Percentiles rank a stretch among this genome's conserved stretches.
Conservation (phyloP, 1,284 basidiomycete species). For the Ceratobasidium sp. region DNA sequence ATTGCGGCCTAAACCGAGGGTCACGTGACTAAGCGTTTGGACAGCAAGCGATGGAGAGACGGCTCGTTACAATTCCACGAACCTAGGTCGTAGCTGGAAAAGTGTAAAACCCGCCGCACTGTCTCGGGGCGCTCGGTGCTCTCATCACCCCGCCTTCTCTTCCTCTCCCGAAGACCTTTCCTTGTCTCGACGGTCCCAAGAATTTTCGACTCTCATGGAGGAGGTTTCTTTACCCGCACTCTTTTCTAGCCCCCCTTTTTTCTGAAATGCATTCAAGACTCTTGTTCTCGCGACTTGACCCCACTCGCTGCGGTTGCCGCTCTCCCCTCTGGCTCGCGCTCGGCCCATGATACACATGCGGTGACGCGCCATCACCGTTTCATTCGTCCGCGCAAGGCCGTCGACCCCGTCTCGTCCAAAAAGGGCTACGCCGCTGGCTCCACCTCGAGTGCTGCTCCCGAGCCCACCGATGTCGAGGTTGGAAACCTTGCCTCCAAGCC, state of each 20-base stretch:
- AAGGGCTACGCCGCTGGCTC: slow-evolving; percentile 29
- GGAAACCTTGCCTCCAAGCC: slow-evolving; percentile 20
- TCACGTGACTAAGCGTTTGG: too few species aligned
- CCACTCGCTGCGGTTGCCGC: slow-evolving; percentile 37
- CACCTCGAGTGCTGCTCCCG: too few species aligned
- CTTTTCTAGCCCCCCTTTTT: slow-evolving; percentile 1
- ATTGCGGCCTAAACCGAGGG: too few species aligned
- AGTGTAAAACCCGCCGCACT: slow-evolving; percentile 13
- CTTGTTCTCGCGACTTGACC: slow-evolving; percentile 32
- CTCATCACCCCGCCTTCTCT: not conserved
- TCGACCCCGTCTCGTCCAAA: not conserved
- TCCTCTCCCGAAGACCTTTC: not conserved
- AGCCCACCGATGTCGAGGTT: slow-evolving; percentile 8
- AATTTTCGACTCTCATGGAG: not conserved
- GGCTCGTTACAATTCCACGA: too few species aligned
- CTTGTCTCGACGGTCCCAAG: slow-evolving; percentile 28
- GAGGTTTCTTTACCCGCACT: not conserved
- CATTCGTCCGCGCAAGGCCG: slow-evolving; percentile 30
- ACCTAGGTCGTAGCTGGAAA: too few species aligned
- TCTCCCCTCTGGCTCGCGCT: slow-evolving; percentile 13
- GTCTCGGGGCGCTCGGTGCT: too few species aligned
- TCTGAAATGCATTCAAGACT: slow-evolving; percentile 41
- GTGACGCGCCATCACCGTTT: slow-evolving; percentile 28
- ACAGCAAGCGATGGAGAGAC: too few species aligned
- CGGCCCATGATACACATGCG: slow-evolving; percentile 11